Percentiles rank a stretch among this genome's conserved stretches.
phyloP scores from a whole-genome alignment of 768 basidiomycete genomes.

The Mycena filopes region DNA sequence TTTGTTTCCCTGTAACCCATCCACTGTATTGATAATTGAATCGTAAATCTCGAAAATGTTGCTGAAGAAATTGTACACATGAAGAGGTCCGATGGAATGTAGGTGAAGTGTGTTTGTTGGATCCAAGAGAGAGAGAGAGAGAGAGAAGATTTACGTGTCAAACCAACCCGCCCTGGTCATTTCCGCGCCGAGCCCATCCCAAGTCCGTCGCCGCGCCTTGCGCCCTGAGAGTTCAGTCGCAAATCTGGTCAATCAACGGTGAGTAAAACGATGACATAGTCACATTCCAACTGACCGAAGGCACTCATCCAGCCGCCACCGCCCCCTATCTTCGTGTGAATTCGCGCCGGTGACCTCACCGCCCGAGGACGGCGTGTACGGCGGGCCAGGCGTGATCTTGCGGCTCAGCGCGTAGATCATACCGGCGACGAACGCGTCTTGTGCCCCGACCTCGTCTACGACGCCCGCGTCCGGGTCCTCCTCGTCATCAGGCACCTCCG shows the following conservation, averaged over 20 bases:
- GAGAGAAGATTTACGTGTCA: conserved; percentile 47
- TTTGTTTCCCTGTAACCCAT: no score
- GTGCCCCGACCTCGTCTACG: conserved; percentile 80
- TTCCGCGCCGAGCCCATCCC: conserved; percentile 78
- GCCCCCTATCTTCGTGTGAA: conserved; percentile 55
- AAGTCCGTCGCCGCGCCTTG: conserved; percentile 69
- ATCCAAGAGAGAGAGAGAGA: not conserved
- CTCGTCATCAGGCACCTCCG: conserved; percentile 58
- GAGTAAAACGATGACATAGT: not conserved
- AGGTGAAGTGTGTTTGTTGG: no score
- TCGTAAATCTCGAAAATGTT: no score
- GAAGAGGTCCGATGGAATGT: no score
- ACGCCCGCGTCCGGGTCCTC: conserved; percentile 53
- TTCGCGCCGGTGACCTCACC: conserved; percentile 47
- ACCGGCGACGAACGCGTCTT: conserved; percentile 86
- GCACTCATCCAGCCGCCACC: conserved; percentile 88
- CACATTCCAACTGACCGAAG: conserved; percentile 72
- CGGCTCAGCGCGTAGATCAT: conserved; percentile 88
- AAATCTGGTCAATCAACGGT: conserved; percentile 59
- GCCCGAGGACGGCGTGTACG: conserved; percentile 72
- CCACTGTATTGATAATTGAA: no score
- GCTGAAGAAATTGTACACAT: no score
- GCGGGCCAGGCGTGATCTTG: conserved; percentile 75
- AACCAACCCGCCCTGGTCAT: conserved; percentile 85
- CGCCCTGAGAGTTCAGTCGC: conserved; percentile 86